phyloP scores from a whole-genome alignment of 1,284 basidiomycete species.

The Phellinidium pouzarii region DNA sequence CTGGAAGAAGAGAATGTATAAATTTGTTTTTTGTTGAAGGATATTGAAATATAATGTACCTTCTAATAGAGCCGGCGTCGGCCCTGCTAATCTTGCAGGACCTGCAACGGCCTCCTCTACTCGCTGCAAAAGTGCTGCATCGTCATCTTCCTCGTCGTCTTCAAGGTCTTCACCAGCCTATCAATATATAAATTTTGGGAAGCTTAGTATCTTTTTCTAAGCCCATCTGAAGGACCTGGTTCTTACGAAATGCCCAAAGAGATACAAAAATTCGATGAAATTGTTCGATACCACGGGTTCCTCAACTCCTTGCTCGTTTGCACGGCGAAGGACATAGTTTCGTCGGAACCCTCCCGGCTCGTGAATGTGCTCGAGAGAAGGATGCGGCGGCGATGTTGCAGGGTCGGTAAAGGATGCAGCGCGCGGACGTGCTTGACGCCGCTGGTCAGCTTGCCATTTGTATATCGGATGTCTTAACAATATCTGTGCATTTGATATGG shows the following conservation, averaged over 20 bases:
- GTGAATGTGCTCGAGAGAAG: conserved; percentile 79
- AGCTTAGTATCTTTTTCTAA: not conserved
- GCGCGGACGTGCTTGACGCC: conserved; percentile 52
- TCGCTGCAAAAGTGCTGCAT: conserved; percentile 35
- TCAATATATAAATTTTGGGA: not conserved
- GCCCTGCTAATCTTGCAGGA: conserved; percentile 13
- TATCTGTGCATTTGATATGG: conserved; percentile 16
- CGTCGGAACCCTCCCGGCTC: conserved; percentile 91
- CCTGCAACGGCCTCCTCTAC: conserved; percentile 35
- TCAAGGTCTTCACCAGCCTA: conserved; percentile 94
- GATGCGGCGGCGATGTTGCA: conserved; percentile 37
- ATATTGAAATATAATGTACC: not conserved
- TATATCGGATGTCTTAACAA: conserved; percentile 77
- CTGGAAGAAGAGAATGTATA: not conserved
- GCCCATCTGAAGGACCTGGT: not conserved
- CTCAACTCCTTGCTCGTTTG: conserved; percentile 58
- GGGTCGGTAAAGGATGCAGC: conserved; percentile 70
- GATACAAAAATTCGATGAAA: conserved; percentile 88
- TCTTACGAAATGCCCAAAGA: conserved; percentile 92
- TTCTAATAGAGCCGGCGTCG: not conserved
- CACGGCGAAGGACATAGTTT: conserved; percentile 73
- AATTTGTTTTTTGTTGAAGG: not conserved
- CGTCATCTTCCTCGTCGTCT: conserved; percentile 67
- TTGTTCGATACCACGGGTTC: conserved; percentile 69
- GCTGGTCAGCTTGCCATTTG: conserved; percentile 84